A percentile compares a stretch with the other conserved stretches of the same genome.
Evolutionary conservation across 164 flowering plant genomes (phyloP).

Genomic region (Kingdonia uniflora): DNA sequence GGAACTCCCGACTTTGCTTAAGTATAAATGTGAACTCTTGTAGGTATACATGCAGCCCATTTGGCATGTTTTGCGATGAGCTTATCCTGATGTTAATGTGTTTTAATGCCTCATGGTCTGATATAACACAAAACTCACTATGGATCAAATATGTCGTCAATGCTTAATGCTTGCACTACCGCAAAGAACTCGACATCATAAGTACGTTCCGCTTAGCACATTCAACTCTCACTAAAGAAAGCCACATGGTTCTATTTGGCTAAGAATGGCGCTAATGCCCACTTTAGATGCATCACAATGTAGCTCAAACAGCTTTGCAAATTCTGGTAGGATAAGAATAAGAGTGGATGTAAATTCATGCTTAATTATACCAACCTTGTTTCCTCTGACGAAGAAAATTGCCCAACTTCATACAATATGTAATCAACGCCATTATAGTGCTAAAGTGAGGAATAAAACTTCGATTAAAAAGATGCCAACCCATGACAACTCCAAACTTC

Average conservation of each 20-base stretch:
- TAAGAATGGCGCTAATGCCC: constrained; percentile 1
- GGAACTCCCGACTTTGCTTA: neutral
- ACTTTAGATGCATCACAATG: constrained; percentile 5
- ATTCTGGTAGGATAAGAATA: neutral
- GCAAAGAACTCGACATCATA: constrained; percentile 5
- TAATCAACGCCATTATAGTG: constrained; percentile 1
- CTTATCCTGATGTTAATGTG: neutral
- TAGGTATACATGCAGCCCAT: neutral
- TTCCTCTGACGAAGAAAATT: neutral
- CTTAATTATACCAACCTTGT: neutral
- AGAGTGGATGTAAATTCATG: neutral
- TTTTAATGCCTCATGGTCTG: neutral
- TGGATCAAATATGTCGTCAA: constrained; percentile 1
- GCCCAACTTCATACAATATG: neutral
- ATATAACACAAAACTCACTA: neutral
- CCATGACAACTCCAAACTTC: neutral
- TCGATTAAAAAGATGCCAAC: neutral
- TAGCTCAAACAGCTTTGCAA: neutral
- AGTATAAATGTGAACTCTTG: neutral
- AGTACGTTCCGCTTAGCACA: neutral
- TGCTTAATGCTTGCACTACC: neutral
- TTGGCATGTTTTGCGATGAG: neutral
- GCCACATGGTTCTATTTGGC: neutral
- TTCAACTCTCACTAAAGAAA: constrained; percentile 3
- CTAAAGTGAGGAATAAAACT: neutral